phyloP scores from a whole-genome alignment of 1,139 yeast species.

The Lodderomyces elongisporus region DNA sequence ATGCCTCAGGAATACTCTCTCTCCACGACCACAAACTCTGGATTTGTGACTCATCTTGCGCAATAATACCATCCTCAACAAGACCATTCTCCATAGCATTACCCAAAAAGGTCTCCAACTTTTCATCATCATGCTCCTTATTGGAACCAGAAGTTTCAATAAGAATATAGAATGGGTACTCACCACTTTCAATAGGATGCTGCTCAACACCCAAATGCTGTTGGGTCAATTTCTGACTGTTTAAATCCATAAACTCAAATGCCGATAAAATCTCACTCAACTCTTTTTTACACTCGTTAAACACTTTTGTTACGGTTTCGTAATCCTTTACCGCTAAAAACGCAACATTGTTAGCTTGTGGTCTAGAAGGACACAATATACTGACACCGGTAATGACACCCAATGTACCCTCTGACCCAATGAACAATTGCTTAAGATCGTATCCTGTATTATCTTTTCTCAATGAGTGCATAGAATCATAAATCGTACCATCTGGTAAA shows the following conservation, averaged over 20 bases:
- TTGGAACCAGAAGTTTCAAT: slow-evolving; percentile 94
- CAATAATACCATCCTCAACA: slow-evolving; percentile 88
- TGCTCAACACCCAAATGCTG: slow-evolving; percentile 44
- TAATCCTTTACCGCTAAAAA: slow-evolving; percentile 78
- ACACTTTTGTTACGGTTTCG: slow-evolving; percentile 78
- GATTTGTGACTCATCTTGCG: slow-evolving; percentile 89
- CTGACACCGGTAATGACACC: slow-evolving; percentile 91
- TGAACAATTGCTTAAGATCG: slow-evolving; percentile 84
- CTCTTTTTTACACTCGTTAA: slow-evolving; percentile 72
- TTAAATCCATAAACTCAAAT: slow-evolving; percentile 88
- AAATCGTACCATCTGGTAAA: slow-evolving; percentile 80
- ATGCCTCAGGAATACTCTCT: slow-evolving; percentile 87
- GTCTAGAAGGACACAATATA: slow-evolving; percentile 87
- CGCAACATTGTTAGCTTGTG: slow-evolving; percentile 82
- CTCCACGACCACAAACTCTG: slow-evolving; percentile 90
- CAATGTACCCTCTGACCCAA: slow-evolving; percentile 89
- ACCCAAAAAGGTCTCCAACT: slow-evolving; percentile 76
- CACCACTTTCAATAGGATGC: slow-evolving; percentile 74
- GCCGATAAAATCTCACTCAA: slow-evolving; percentile 86
- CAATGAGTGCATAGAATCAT: slow-evolving; percentile 74
- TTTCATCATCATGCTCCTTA: slow-evolving; percentile 77
- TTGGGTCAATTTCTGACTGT: slow-evolving; percentile 63
- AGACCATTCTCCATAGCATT: slow-evolving; percentile 77
- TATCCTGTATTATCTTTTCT: slow-evolving; percentile 94
- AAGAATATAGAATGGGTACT: slow-evolving; percentile 80